phyloP scores from a whole-genome alignment of 1,284 basidiomycete genomes.

The Melampsora abietis-canadensis region DNA sequence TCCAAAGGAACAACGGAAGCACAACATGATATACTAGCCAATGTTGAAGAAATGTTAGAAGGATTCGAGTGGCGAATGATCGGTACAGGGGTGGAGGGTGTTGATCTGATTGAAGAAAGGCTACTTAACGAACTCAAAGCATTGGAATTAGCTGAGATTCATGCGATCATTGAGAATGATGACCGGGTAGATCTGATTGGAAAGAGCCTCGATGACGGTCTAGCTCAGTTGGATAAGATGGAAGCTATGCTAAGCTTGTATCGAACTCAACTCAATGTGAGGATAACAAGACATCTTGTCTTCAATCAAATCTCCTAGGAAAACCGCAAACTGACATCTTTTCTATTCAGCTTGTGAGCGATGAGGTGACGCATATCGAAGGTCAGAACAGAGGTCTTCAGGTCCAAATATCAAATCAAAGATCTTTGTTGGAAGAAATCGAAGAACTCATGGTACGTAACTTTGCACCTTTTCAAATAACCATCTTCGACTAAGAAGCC shows the following conservation, averaged over 20 bases:
- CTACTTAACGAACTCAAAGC: constrained; percentile 81
- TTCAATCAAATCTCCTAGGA: not conserved
- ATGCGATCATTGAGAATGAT: constrained; percentile 44
- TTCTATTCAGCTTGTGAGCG: constrained; percentile 69
- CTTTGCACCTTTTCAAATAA: not conserved
- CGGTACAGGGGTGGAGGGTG: constrained; percentile 45
- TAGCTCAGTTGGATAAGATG: constrained; percentile 52
- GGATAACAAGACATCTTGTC: constrained; percentile 49
- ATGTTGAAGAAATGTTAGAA: constrained; percentile 97
- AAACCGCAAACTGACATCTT: not conserved
- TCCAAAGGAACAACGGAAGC: constrained; percentile 3
- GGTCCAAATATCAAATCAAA: constrained; percentile 94
- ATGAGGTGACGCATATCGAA: constrained; percentile 94
- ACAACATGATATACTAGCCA: constrained; percentile 59
- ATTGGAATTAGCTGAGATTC: constrained; percentile 65
- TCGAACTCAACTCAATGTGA: constrained; percentile 86
- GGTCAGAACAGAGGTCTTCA: constrained; percentile 93
- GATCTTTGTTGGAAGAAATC: constrained; percentile 72
- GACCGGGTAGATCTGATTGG: constrained; percentile 44
- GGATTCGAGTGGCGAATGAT: constrained; percentile 85
- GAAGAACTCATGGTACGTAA: constrained; percentile 71
- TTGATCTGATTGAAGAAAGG: constrained; percentile 77
- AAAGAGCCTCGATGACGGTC: constrained; percentile 49
- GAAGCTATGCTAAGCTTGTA: constrained; percentile 56
- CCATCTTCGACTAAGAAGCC: not conserved